These are phyloP conservation scores for Rosa persica DNA, from an alignment of 306 rosid genomes.

Conservation along the genomic window DNA sequence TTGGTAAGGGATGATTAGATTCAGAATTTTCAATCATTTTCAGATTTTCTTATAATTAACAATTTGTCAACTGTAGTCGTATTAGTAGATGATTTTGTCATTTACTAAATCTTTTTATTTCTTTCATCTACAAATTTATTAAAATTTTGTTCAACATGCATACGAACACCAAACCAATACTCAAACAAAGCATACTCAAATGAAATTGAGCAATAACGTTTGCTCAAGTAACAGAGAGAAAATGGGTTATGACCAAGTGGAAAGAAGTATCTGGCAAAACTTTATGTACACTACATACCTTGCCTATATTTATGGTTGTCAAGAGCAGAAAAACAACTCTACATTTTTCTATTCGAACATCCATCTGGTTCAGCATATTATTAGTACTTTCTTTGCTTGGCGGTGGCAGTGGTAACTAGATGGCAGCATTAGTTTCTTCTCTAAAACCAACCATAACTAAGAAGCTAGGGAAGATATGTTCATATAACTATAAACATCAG, in stretches of 20 bases:
- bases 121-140: too few relatives aligned
- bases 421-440: neutral
- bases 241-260: neutral
- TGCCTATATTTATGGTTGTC: neutral
- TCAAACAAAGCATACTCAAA: too few relatives aligned
- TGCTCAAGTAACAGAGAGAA: neutral
- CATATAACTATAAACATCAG: neutral
- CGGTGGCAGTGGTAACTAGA: neutral
- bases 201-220: neutral
- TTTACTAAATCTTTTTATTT: too few relatives aligned
- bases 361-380: neutral
- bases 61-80: too few relatives aligned
- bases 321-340: neutral
- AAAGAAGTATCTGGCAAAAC: neutral
- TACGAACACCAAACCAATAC: too few relatives aligned
- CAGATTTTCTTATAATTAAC: too few relatives aligned
- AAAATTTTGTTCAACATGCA: too few relatives aligned
- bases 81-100: too few relatives aligned
- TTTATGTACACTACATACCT: slow-evolving; percentile 4
- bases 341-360: neutral
- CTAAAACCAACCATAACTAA: neutral
- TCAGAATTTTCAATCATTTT: too few relatives aligned
- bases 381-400: neutral
- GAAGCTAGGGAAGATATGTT: neutral
- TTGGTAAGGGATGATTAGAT: too few relatives aligned